phyloP scores from a whole-genome alignment of 352 stramenopile genomes.

The Thalassiosira allenii region DNA sequence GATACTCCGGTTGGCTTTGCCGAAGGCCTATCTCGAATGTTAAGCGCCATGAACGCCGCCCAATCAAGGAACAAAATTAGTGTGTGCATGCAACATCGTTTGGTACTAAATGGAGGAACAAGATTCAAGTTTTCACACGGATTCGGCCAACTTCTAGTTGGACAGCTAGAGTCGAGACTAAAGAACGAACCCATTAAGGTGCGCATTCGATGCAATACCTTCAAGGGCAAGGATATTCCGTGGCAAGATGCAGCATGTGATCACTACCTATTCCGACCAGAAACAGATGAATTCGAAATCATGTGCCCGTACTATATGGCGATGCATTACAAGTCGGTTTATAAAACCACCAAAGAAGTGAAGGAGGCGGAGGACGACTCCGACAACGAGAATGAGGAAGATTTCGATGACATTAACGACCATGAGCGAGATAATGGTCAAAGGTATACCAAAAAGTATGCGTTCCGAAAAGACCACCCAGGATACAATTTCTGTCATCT shows the following conservation, averaged over 20 bases:
- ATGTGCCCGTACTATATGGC: conserved; percentile 35
- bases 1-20: conserved; percentile 34
- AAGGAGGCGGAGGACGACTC: not conserved
- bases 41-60: conserved; percentile 35
- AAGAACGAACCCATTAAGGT: not conserved
- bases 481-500: conserved; percentile 34
- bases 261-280: conserved; percentile 33
- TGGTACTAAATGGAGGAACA: conserved; percentile 22
- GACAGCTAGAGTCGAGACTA: conserved; percentile 21
- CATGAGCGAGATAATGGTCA: not conserved
- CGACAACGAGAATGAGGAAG: conserved; percentile 21
- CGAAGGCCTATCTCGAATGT: conserved; percentile 47
- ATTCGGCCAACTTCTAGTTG: conserved; percentile 40
- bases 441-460: not conserved
- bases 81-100: conserved; percentile 40
- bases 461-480: conserved; percentile 31
- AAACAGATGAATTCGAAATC: conserved; percentile 13
- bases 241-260: conserved; percentile 34
- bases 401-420: not conserved
- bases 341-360: conserved; percentile 31
- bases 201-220: conserved; percentile 1
- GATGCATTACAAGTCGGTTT: conserved; percentile 21
- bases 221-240: not conserved
- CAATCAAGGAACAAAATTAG: conserved; percentile 30
- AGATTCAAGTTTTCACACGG: conserved; percentile 52